These are phyloP conservation scores for Trametes coccinea DNA, from an alignment of 768 basidiomycete genomes.

Conservation along the genomic window DNA sequence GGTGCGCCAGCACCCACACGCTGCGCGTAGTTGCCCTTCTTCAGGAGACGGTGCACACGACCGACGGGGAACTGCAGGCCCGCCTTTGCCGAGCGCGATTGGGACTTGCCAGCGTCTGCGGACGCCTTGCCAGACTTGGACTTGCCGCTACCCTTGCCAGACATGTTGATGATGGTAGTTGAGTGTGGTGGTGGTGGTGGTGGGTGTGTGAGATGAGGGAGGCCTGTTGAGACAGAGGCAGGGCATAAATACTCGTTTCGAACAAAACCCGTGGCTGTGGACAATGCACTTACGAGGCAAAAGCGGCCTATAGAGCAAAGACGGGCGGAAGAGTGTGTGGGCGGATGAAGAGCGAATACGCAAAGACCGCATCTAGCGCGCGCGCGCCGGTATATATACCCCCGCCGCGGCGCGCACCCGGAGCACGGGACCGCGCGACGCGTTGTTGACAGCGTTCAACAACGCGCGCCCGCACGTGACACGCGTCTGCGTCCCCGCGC, in stretches of 20 bases:
- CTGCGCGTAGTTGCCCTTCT: slow-evolving; percentile 83
- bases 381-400: slow-evolving; percentile 16
- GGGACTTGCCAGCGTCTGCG: slow-evolving; percentile 49
- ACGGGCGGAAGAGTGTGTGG: background rate
- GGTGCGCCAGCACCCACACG: slow-evolving; percentile 89
- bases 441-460: slow-evolving; percentile 31
- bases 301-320: background rate
- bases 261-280: background rate
- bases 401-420: slow-evolving; percentile 2
- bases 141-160: slow-evolving; percentile 55
- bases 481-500: slow-evolving; percentile 28
- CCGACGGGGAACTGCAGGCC: slow-evolving; percentile 90
- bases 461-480: slow-evolving; percentile 25
- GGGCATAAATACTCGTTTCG: background rate
- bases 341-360: background rate
- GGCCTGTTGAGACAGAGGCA: background rate
- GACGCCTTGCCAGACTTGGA: slow-evolving; percentile 66
- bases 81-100: slow-evolving; percentile 72
- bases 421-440: slow-evolving; percentile 24
- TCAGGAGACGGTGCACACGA: slow-evolving; percentile 88
- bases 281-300: background rate
- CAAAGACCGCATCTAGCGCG: too few relatives aligned
- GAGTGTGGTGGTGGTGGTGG: slow-evolving; percentile 14
- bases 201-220: background rate
- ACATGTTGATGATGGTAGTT: slow-evolving; percentile 31